Evolutionary conservation across 768 basidiomycete genomes (phyloP).

Genomic region (Termitomyces sp.): DNA sequence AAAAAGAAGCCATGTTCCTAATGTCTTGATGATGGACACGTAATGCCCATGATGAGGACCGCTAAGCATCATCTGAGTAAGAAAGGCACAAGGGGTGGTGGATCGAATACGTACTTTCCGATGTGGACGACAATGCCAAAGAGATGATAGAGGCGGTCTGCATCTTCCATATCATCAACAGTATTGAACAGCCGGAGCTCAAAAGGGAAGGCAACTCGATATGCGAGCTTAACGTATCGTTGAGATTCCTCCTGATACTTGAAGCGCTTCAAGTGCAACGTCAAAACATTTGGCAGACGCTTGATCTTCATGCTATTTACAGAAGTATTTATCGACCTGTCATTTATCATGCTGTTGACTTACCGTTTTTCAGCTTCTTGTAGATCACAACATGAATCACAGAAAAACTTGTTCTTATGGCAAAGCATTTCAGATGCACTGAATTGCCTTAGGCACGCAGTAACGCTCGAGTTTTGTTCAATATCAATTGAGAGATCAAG

Average conservation of each 20-base stretch:
- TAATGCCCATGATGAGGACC: slow-evolving; percentile 99
- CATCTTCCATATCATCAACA: slow-evolving; percentile 86
- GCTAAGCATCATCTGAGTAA: slow-evolving; percentile 33
- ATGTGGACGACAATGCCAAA: slow-evolving; percentile 99
- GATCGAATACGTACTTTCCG: slow-evolving; percentile 67
- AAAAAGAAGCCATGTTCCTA: slow-evolving; percentile 84
- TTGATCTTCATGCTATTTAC: slow-evolving; percentile 95
- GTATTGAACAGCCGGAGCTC: slow-evolving; percentile 96
- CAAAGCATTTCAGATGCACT: slow-evolving; percentile 98
- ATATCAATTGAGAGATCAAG: slow-evolving; percentile 99
- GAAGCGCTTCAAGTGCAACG: slow-evolving; percentile 96
- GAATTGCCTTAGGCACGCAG: slow-evolving; percentile 93
- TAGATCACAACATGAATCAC: slow-evolving; percentile 92
- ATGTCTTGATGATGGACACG: slow-evolving; percentile 87
- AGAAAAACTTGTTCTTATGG: slow-evolving; percentile 97
- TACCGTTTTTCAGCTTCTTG: slow-evolving; percentile 98
- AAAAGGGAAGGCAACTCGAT: slow-evolving; percentile 94
- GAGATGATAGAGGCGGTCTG: slow-evolving; percentile 89
- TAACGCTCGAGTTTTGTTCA: slow-evolving; percentile 95
- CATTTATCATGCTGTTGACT: slow-evolving; percentile 16
- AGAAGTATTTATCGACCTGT: background rate
- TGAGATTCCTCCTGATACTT: slow-evolving; percentile 93
- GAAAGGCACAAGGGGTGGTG: background rate
- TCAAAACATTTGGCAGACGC: slow-evolving; percentile 89
- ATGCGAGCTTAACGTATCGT: slow-evolving; percentile 91